Conservation (phyloP, 129 eudicot genomes). For the Rutidosis leptorrhynchoides region DNA sequence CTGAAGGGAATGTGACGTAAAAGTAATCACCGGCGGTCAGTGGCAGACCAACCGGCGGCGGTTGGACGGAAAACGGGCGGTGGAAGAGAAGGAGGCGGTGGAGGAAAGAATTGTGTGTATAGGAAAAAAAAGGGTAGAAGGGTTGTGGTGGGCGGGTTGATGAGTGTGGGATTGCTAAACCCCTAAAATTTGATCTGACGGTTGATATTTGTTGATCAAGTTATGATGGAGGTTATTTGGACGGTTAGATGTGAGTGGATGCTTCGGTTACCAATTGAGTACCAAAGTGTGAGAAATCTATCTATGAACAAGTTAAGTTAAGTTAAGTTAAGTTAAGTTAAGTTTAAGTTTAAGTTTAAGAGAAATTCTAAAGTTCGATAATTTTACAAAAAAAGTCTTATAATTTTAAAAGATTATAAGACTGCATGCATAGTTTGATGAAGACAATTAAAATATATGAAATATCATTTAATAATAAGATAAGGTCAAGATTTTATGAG, state of each 20-base stretch:
- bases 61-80: constrained; percentile 3
- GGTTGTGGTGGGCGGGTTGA: constrained; percentile 17
- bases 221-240: constrained; percentile 21
- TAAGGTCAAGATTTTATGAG: no score
- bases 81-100: constrained; percentile 6
- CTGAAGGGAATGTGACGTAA: neutral
- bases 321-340: no score
- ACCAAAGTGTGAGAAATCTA: neutral
- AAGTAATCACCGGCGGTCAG: neutral
- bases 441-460: no score
- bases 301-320: no score
- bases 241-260: constrained; percentile 22
- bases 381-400: no score
- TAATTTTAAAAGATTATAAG: no score
- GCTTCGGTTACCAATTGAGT: constrained; percentile 6
- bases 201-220: constrained; percentile 1
- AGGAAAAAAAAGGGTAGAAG: neutral
- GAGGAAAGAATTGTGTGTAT: neutral
- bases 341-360: no score
- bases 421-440: no score
- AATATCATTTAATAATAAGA: no score
- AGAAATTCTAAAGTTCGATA: no score
- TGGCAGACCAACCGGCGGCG: constrained; percentile 2
- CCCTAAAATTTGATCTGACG: neutral
- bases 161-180: constrained; percentile 7